These are phyloP conservation scores for Metrosideros polymorpha DNA, from an alignment of 441 rosid genomes.

Conservation along the genomic window DNA sequence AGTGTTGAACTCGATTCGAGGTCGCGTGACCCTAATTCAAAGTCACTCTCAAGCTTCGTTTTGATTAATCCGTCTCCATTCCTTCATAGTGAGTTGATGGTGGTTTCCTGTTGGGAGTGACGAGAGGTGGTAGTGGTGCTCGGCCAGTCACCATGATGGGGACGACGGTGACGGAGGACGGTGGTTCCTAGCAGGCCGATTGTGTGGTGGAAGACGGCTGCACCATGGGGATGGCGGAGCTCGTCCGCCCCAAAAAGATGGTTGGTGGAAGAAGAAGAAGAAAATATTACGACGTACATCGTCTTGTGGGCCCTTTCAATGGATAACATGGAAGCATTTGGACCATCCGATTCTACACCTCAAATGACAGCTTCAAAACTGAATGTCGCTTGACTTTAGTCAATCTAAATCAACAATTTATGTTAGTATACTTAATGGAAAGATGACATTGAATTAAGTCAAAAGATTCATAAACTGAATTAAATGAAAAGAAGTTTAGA, in stretches of 20 bases:
- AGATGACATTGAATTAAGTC: background rate
- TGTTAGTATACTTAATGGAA: too few relatives aligned
- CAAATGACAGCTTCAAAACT: background rate
- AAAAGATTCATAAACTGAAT: background rate
- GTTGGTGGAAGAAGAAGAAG: background rate
- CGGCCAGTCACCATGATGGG: background rate
- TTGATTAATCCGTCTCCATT: background rate
- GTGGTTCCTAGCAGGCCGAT: background rate
- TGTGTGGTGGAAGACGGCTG: background rate
- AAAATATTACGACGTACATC: background rate
- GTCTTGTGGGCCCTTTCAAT: background rate
- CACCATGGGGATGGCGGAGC: background rate
- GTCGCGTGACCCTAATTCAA: background rate
- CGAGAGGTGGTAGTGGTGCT: background rate
- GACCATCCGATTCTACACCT: background rate
- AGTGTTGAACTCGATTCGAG: fast-evolving
- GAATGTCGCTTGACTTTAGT: background rate
- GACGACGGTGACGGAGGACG: background rate
- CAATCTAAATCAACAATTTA: background rate
- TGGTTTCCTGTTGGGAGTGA: background rate
- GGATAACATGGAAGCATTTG: background rate
- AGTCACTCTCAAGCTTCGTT: background rate
- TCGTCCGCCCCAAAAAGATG: too few relatives aligned
- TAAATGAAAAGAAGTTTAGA: background rate
- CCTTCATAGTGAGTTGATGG: too few relatives aligned